Evolutionary conservation across 805 yeast species (phyloP).

Genomic region (Komagataella kurtzmanii): DNA sequence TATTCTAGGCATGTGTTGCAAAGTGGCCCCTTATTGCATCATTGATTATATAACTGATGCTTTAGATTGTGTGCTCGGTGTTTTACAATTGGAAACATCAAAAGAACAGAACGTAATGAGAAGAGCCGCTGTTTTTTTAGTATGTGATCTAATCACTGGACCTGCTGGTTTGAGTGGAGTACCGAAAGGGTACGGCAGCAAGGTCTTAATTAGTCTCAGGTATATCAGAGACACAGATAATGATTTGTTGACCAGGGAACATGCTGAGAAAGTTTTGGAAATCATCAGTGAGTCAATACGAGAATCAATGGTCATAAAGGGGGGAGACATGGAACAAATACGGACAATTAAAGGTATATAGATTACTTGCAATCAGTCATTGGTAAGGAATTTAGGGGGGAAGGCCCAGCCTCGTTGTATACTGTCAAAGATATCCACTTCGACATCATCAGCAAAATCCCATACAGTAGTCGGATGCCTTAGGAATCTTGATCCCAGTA

Average conservation of each 20-base stretch:
- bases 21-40: constrained; percentile 42
- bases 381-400: background rate
- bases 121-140: constrained; percentile 59
- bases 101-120: constrained; percentile 43
- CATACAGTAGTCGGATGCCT: constrained; percentile 36
- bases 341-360: background rate
- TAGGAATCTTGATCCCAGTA: constrained; percentile 32
- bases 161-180: constrained; percentile 28
- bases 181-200: constrained; percentile 32
- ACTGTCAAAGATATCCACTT: constrained; percentile 11
- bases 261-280: constrained; percentile 26
- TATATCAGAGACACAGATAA: constrained; percentile 33
- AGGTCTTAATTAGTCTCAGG: constrained; percentile 25
- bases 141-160: constrained; percentile 44
- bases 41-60: constrained; percentile 34
- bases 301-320: constrained; percentile 1
- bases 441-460: constrained; percentile 36
- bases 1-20: constrained; percentile 59
- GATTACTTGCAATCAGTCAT: background rate
- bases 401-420: background rate
- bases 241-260: constrained; percentile 49
- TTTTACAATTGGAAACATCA: constrained; percentile 42
- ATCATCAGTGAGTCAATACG: constrained; percentile 14
- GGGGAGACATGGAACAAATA: background rate
- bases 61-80: constrained; percentile 67